Evolutionary conservation across 495 filamentous ascomycete species (phyloP), one percentile per base, ranked within the genome.

Genomic region (Aeminium ludgeri): DNA sequence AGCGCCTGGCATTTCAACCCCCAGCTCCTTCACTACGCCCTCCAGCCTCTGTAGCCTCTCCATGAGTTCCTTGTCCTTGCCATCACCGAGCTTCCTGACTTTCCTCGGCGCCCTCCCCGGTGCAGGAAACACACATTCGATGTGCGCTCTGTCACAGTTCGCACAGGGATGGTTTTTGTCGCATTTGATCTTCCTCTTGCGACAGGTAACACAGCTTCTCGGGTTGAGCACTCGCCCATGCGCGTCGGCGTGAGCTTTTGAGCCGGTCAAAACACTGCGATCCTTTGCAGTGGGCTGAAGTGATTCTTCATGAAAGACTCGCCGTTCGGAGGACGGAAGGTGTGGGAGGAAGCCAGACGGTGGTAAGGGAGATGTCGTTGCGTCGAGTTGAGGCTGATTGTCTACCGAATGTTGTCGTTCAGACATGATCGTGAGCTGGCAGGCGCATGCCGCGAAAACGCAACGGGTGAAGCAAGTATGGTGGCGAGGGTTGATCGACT

Each of bases 141-240:
- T 80, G 20, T 76, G 74, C 8, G 77, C 78, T 51, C 76, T 77
- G 36, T 69, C 68, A 58, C 86, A 94, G 53, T 94, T 91, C 38
- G 75, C 76, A 60, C 86, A 94, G 4, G 85, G 84, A 51, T 67
- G 62, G 32, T 72, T 65, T 58, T 92, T 92, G 63, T 95, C 82
- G 59, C 86, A 93, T 41, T 78, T 77, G 3, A 89, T 83, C 56
- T 93, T 93, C 34, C 85, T 67, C 45, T 76, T 72, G 17, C 84
- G 70, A 55, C 85, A 93, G 20, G 81, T 89, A 2, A 84, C 73
- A 58, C 85, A 93, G 47, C 80, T 86, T 41, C 84, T 69, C 7
- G 77, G 68, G 50, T 76, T 79, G 8, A 76, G 51, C 11, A 30
- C 40, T 8, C 44, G 48, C 3, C 44, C 48, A 6, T 51, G 44